phyloP scores from a whole-genome alignment of 441 rosid genomes.

The Jatropha podagrica region DNA sequence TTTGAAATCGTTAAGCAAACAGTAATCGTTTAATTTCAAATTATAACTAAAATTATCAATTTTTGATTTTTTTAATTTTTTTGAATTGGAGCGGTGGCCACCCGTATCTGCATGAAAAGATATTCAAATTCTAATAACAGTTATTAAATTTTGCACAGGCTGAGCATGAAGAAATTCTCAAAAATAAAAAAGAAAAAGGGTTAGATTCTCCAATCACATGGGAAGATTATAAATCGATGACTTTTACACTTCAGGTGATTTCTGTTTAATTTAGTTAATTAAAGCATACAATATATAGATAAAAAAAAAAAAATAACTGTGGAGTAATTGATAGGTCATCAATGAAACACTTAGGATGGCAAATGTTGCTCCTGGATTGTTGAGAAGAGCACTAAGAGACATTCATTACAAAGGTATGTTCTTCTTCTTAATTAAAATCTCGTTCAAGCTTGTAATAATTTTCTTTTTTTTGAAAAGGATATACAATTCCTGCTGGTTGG shows the following conservation, averaged over 20 bases:
- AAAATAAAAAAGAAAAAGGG: constrained; percentile 4
- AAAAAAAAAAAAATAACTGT: no score
- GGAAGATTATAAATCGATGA: constrained; percentile 45
- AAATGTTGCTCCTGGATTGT: constrained; percentile 5
- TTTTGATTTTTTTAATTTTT: no score
- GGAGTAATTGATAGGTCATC: not conserved
- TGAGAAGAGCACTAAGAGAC: constrained; percentile 2
- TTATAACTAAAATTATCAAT: no score
- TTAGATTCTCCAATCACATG: constrained; percentile 29
- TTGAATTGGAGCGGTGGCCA: no score
- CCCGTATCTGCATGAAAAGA: no score
- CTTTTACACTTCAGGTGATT: constrained; percentile 37
- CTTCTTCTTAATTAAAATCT: not conserved
- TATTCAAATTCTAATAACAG: no score
- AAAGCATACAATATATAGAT: not conserved
- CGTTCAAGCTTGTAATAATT: not conserved
- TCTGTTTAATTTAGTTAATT: not conserved
- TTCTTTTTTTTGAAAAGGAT: constrained; percentile 21
- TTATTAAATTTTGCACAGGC: constrained; percentile 13
- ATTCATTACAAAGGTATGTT: constrained; percentile 9
- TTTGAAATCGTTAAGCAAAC: no score
- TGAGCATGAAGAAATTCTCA: constrained; percentile 34
- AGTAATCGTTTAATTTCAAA: no score
- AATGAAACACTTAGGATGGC: constrained; percentile 5
- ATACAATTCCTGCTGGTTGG: constrained; percentile 38